Evolutionary conservation across 805 yeast species (phyloP), one percentile per base, ranked within the genome.

Genomic region (Candida manassasensis): DNA sequence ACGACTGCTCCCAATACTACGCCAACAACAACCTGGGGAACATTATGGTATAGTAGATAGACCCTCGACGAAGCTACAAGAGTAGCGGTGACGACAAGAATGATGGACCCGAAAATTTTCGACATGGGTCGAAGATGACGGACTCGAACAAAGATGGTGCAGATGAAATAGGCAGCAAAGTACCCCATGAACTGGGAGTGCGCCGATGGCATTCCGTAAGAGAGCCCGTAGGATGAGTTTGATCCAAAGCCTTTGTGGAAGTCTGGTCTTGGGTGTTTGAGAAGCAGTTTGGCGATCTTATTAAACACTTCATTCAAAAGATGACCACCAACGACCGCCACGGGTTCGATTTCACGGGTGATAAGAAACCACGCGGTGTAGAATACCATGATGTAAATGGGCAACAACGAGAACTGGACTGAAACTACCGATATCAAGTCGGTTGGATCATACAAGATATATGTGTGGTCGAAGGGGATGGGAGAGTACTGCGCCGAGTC

Each of bases 131-230:
- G 39, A 32, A 74, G 44, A 27, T 47, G 51, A 10, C 29, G 58
- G 52, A 42, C 61, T 56, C 76, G 77, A 61, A 51, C 70, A 61
- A 43, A 55, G 45, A 56, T 58, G 37, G 38, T 71, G 39, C 83
- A 66, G 2, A 68, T 47, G 41, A 71, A 62, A 52, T 79, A 84
- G 6, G 72, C 63, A n/a, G 77, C 71, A 43, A 83, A 79, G 53
- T 79, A 93, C 2, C 95, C 94, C 88, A 90, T 84, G 57, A 89
- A 93, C 61, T 90, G 98, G 0, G 96, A 79, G 59, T 90, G 98
- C 1, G 98, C 96, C 35, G 89, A 79, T 0, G 98, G 98, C 97
- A 90, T 90, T 0, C 98, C 98, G 55, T 81, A 88, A 1, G 83
- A 79, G 43, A 83, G 69, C 39, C 76, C 57, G 29, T 53, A 53